Evolutionary conservation across 179 eudicot genomes (phyloP).

Genomic region (Spinacia oleracea): DNA sequence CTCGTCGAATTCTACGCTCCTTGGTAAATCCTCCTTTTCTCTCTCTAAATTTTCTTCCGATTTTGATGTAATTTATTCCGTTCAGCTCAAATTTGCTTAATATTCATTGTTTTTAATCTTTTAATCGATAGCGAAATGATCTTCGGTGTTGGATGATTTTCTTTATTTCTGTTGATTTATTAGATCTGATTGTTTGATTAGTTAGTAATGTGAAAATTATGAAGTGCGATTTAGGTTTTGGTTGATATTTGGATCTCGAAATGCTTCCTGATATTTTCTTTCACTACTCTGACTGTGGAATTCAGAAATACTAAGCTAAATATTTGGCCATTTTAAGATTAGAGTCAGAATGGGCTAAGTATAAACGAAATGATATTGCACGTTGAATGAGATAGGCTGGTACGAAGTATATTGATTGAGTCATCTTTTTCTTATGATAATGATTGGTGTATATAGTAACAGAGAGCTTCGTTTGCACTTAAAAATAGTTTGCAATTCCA

Average conservation of each 20-base stretch:
- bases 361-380: background rate
- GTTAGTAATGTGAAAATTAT: constrained; percentile 4
- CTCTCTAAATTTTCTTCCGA: background rate
- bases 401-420: background rate
- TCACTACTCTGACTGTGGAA: background rate
- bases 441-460: background rate
- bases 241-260: background rate
- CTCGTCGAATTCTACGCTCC: constrained; percentile 91
- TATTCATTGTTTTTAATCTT: background rate
- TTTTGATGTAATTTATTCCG: background rate
- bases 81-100: background rate
- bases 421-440: background rate
- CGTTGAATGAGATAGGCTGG: background rate
- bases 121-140: background rate
- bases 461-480: background rate
- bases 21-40: constrained; percentile 40
- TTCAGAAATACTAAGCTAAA: too few relatives aligned
- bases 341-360: background rate
- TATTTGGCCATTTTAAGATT: background rate
- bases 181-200: constrained; percentile 27
- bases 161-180: background rate
- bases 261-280: background rate
- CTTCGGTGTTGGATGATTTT: background rate
- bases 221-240: constrained; percentile 13
- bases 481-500: background rate